Conservation (phyloP, 306 rosid genomes). For the Sesbania bispinosa region DNA sequence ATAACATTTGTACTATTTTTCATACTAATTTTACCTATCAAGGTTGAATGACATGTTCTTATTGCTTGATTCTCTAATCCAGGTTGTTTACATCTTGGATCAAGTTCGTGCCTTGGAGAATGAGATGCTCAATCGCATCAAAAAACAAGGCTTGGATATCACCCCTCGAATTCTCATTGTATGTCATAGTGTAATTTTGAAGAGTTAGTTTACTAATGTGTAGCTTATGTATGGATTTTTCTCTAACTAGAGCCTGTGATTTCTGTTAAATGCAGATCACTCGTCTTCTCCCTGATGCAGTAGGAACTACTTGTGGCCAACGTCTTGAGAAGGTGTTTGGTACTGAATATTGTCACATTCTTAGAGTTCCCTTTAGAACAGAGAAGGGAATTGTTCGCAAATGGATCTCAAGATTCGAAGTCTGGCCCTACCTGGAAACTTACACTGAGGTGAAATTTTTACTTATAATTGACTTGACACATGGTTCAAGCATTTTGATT, state of each 20-base stretch:
- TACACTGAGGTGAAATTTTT: constrained; percentile 62
- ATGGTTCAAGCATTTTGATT: background rate
- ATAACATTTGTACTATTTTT: background rate
- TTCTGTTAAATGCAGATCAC: constrained; percentile 60
- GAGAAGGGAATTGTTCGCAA: constrained; percentile 88
- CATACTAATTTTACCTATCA: background rate
- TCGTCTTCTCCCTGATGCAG: constrained; percentile 97
- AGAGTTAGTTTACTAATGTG: background rate
- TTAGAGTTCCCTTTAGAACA: constrained; percentile 85
- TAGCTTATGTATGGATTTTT: background rate
- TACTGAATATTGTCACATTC: constrained; percentile 72
- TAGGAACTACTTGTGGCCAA: constrained; percentile 91
- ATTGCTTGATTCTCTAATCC: constrained; percentile 16
- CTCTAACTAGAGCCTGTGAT: constrained; percentile 10
- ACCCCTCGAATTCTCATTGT: constrained; percentile 92
- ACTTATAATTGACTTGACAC: background rate
- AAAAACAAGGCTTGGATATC: constrained; percentile 92
- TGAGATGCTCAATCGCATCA: constrained; percentile 86
- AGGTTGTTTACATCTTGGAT: constrained; percentile 99
- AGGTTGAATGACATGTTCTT: background rate
- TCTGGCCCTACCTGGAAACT: constrained; percentile 97
- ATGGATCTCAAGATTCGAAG: constrained; percentile 99
- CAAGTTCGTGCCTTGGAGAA: constrained; percentile 98
- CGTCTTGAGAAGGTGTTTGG: constrained; percentile 77
- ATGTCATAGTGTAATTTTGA: constrained; percentile 18